phyloP scores from a whole-genome alignment of 202 grass and related monocot species.

The Sporobolus alterniflorus region DNA sequence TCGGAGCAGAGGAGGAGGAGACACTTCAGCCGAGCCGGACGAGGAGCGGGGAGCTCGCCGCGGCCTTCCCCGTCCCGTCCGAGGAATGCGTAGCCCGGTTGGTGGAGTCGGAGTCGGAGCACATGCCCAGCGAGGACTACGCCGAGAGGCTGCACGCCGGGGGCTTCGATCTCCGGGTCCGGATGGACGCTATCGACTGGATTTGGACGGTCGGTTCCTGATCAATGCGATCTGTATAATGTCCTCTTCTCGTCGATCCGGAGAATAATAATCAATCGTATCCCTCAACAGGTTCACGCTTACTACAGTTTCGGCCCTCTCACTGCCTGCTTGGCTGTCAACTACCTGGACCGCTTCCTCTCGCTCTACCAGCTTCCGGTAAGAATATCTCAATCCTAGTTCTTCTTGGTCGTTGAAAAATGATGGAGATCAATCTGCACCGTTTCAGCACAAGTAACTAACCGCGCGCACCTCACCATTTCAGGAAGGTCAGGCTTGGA shows the following conservation, averaged over 20 bases:
- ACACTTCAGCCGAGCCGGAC: not conserved
- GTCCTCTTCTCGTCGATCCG: not conserved
- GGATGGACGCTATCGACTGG: conserved; percentile 77
- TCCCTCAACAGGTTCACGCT: conserved; percentile 60
- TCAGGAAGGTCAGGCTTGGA: conserved; percentile 83
- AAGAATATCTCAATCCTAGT: conserved; percentile 19
- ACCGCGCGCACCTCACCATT: not conserved
- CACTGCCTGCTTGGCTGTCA: conserved; percentile 69
- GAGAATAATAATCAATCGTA: not conserved
- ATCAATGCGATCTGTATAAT: not conserved
- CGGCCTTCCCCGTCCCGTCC: conserved; percentile 60
- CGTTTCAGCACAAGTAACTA: conserved; percentile 6
- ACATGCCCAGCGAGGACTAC: conserved; percentile 79
- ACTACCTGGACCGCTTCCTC: conserved; percentile 96
- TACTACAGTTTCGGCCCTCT: conserved; percentile 79
- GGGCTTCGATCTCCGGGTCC: conserved; percentile 56
- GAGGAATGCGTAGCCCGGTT: conserved; percentile 67
- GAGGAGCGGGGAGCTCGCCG: conserved; percentile 20
- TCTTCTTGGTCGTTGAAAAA: no score
- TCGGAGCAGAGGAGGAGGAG: conserved; percentile 38
- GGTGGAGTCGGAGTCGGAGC: conserved; percentile 68
- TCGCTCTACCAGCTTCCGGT: conserved; percentile 85
- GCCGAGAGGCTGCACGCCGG: conserved; percentile 52
- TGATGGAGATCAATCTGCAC: not conserved
- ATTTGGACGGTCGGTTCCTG: conserved; percentile 73